phyloP scores from a whole-genome alignment of 2,329 filamentous ascomycete genomes.

The Cladobotryum protrusum region DNA sequence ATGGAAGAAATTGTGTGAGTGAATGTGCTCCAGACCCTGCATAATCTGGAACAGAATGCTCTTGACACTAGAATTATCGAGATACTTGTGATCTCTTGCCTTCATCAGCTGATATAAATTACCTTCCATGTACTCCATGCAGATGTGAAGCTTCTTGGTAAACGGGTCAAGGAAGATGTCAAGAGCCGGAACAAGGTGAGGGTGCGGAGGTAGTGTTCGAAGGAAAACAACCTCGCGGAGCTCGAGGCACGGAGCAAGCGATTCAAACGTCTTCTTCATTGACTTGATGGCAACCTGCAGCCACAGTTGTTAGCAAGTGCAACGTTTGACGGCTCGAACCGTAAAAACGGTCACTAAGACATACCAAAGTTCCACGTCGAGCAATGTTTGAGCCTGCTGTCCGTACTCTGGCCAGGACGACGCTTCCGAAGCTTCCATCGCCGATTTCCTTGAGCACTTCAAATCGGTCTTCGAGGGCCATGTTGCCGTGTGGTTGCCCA shows the following conservation, averaged over 20 bases:
- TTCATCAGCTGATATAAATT: conserved; percentile 99
- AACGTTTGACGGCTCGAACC: too few relatives aligned
- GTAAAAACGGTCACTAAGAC: conserved; percentile 27
- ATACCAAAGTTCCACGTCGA: conserved; percentile 85
- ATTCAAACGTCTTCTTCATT: conserved; percentile 99
- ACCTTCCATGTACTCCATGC: conserved; percentile 99
- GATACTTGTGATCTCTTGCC: conserved; percentile 86
- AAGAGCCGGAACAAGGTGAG: conserved; percentile 90
- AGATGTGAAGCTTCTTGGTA: conserved; percentile 93
- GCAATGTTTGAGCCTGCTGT: conserved; percentile 85
- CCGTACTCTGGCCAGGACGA: conserved; percentile 84
- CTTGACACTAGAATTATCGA: conserved; percentile 89
- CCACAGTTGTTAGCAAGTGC: conserved; percentile 13
- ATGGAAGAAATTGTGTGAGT: conserved; percentile 96
- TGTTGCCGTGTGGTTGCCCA: conserved; percentile 52
- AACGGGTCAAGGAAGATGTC: conserved; percentile 98
- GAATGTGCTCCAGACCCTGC: conserved; percentile 92
- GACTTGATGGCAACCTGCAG: conserved; percentile 93
- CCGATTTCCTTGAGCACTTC: conserved; percentile 97
- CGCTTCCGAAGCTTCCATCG: conserved; percentile 97
- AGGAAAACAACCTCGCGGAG: conserved; percentile 96
- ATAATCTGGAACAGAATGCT: conserved; percentile 97
- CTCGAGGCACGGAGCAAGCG: conserved; percentile 82
- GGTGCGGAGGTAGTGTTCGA: conserved; percentile 77
- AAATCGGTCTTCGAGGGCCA: conserved; percentile 85